phyloP scores from a whole-genome alignment of 2,329 filamentous ascomycete genomes.

The Myriosclerotinia scirpicola region DNA sequence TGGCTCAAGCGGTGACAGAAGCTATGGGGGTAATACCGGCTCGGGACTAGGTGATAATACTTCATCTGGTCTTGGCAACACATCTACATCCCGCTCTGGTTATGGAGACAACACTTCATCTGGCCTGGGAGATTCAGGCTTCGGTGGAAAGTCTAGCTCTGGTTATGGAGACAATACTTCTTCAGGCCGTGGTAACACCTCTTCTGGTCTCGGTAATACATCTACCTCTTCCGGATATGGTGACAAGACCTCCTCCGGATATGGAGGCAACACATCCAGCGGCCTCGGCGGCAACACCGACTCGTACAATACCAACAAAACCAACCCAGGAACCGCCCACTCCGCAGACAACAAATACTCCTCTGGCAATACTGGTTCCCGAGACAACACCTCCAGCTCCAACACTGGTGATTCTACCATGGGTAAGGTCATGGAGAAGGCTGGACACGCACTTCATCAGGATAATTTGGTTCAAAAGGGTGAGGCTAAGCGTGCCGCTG shows the following conservation, averaged over 20 bases:
- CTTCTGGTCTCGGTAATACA: background rate
- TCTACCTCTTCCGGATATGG: slow-evolving; percentile 4
- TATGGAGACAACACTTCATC: slow-evolving; percentile 17
- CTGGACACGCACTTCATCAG: slow-evolving; percentile 51
- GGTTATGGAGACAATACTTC: background rate
- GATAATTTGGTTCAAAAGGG: slow-evolving; percentile 51
- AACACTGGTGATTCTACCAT: slow-evolving; percentile 41
- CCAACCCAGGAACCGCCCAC: slow-evolving; percentile 25
- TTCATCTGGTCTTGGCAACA: slow-evolving; percentile 2
- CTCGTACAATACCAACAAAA: slow-evolving; percentile 23
- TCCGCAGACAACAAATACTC: slow-evolving; percentile 24
- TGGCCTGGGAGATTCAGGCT: slow-evolving; percentile 16
- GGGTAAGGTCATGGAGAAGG: slow-evolving; percentile 61
- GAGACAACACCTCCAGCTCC: slow-evolving; percentile 31
- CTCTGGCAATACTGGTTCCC: slow-evolving; percentile 30
- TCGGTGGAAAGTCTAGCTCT: background rate
- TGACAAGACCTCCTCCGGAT: slow-evolving; percentile 12
- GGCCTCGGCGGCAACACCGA: slow-evolving; percentile 27
- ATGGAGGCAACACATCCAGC: slow-evolving; percentile 11
- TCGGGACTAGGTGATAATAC: slow-evolving; percentile 26
- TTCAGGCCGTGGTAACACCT: background rate
- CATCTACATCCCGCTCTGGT: slow-evolving; percentile 29
- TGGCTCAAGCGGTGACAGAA: slow-evolving; percentile 22
- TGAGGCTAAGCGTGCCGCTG: slow-evolving; percentile 49
- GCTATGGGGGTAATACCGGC: slow-evolving; percentile 25